These are phyloP conservation scores for Gossypium arboreum DNA, from an alignment of 345 rosid species.

Conservation along the genomic window DNA sequence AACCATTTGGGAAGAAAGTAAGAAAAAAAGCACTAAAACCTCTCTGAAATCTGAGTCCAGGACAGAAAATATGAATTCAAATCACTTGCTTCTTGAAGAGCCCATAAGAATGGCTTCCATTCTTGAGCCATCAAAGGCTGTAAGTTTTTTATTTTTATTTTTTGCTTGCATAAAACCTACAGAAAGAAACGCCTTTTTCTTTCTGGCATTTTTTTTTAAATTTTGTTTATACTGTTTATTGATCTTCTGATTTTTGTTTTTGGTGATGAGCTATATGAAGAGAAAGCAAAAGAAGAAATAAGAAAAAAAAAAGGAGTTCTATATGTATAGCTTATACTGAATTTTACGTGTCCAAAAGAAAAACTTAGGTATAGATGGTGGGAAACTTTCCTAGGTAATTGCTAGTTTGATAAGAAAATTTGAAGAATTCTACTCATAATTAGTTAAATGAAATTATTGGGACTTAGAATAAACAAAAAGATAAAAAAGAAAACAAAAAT, in stretches of 20 bases:
- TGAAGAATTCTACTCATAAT: background rate
- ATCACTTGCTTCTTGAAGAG: constrained; percentile 52
- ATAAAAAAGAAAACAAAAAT: too few relatives aligned
- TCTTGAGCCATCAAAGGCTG: constrained; percentile 63
- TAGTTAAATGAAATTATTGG: background rate
- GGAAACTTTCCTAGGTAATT: background rate
- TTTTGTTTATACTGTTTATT: background rate
- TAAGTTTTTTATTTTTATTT: constrained; percentile 15
- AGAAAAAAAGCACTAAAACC: too few relatives aligned
- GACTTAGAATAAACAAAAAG: background rate
- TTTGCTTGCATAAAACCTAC: background rate
- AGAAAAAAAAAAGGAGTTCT: background rate
- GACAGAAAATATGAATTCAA: constrained; percentile 30
- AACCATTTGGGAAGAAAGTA: too few relatives aligned
- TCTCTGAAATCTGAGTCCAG: background rate
- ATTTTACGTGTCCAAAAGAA: background rate
- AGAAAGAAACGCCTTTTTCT: background rate
- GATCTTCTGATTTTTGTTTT: background rate
- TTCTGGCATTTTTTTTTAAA: too few relatives aligned
- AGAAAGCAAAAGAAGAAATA: background rate
- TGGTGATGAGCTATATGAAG: constrained; percentile 11
- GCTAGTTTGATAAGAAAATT: constrained; percentile 3
- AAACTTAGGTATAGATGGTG: background rate
- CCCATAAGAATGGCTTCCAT: constrained; percentile 60
- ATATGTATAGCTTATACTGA: background rate